Base-by-base conservation (phyloP, 441 rosid species). In the Geranium incanum region DNA sequence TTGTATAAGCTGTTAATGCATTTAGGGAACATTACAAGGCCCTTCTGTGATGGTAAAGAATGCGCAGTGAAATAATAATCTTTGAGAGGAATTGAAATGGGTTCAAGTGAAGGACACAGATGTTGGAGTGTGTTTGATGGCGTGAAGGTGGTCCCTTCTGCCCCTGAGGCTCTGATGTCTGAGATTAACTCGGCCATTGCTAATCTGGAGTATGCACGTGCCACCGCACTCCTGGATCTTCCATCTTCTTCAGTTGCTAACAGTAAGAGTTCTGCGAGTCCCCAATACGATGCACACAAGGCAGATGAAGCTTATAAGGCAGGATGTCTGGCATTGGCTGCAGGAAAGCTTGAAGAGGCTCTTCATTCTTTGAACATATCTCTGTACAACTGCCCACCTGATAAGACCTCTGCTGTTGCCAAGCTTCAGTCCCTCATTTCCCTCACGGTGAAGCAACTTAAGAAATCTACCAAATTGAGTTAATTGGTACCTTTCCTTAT, bases 361-460 rank as follows among this genome's bases (percentile, higher is more conserved):
- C 87, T 86, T 67, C 87, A 81, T 1, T 85, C 81, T 11, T 73
- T 88, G 75, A 86, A 79, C 33, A 16, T 83, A 66, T 78, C 88
- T n/a, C 84, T 86, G 45, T 79, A 87, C 4, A 87, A 84, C 72
- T 89, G 92, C 69, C 95, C 89, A 1, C 95, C 92, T 13, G 95
- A 89, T 70, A 84, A 83, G 80, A 80, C 82, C 36, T 83, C 91
- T 52, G 91, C 91, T 45, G 84, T 83, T 68, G 82, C 86, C 43
- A 89, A 86, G 82, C 91, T 84, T 75, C 88, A 82, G 70, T 84
- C 92, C 55, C 89, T 86, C 38, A 87, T 88, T 41, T 84, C 88
- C 69, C 86, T 83, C 66, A 79, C 82, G 5, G 84, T 87, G 57
- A 81, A 80, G 68, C 86, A 86, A 66, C 86, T 87, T 68, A 84